A percentile compares a stretch with the other conserved stretches of the same genome.
Evolutionary conservation across 164 flowering plant genomes (phyloP).

Genomic region (Litsea cubeba): DNA sequence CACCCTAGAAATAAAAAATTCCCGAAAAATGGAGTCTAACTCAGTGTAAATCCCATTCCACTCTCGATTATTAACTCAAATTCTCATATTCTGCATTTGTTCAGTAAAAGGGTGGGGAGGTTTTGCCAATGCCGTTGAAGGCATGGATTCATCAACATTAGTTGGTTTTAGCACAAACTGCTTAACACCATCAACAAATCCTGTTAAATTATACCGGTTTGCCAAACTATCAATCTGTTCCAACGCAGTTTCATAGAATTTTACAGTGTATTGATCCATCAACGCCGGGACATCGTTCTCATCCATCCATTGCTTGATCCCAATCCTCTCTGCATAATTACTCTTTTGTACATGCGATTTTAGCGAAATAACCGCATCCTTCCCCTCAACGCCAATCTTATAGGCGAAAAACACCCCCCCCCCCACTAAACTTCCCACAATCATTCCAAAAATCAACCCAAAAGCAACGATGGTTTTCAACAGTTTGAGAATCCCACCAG

Average conservation of each 20-base stretch:
- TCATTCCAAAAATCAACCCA: slow-evolving; percentile 77
- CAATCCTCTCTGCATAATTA: slow-evolving; percentile 81
- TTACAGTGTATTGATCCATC: slow-evolving; percentile 66
- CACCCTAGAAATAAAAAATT: slow-evolving; percentile 53
- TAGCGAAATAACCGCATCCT: slow-evolving; percentile 75
- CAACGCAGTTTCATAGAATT: slow-evolving; percentile 61
- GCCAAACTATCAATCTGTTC: slow-evolving; percentile 79
- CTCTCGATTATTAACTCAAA: slow-evolving; percentile 43
- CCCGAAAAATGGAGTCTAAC: slow-evolving; percentile 55
- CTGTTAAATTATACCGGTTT: slow-evolving; percentile 82
- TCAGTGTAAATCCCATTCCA: slow-evolving; percentile 73
- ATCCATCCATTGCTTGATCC: slow-evolving; percentile 88
- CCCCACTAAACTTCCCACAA: slow-evolving; percentile 60
- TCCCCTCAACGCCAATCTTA: slow-evolving; percentile 90
- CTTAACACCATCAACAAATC: slow-evolving; percentile 74
- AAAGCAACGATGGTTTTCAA: slow-evolving; percentile 81
- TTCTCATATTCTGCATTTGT: slow-evolving; percentile 52
- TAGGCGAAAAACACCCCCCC: slow-evolving; percentile 77
- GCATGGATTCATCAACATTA: slow-evolving; percentile 20
- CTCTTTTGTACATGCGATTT: slow-evolving; percentile 74
- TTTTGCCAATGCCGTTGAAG: slow-evolving; percentile 39
- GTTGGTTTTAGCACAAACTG: slow-evolving; percentile 52
- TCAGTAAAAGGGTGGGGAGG: slow-evolving; percentile 48
- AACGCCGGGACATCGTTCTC: slow-evolving; percentile 85
- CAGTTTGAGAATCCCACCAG: slow-evolving; percentile 53